These are phyloP conservation scores for Penicillium atrosanguineum DNA, from an alignment of 495 filamentous ascomycete genomes.

Conservation along the genomic window DNA sequence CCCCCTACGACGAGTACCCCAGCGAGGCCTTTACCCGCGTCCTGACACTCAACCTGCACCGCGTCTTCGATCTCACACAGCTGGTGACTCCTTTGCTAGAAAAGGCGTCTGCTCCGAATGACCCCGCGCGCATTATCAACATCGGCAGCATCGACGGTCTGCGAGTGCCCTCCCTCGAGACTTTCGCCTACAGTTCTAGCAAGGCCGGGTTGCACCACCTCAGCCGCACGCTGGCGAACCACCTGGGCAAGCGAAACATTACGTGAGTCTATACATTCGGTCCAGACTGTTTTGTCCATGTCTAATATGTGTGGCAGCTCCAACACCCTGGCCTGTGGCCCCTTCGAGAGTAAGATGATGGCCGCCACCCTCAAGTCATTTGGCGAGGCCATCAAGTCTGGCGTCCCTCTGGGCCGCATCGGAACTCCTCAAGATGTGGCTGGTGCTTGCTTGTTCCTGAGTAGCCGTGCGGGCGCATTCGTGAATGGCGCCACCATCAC, in stretches of 20 bases:
- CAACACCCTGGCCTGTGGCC: slow-evolving; percentile 74
- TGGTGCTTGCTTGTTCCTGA: slow-evolving; percentile 72
- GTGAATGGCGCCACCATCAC: slow-evolving; percentile 76
- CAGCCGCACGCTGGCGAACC: slow-evolving; percentile 66
- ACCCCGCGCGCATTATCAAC: slow-evolving; percentile 69
- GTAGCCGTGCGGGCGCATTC: slow-evolving; percentile 67
- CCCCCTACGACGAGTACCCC: slow-evolving; percentile 64
- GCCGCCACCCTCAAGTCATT: slow-evolving; percentile 61
- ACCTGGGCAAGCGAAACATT: slow-evolving; percentile 67
- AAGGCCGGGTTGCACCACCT: slow-evolving; percentile 77
- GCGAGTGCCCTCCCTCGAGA: slow-evolving; percentile 64
- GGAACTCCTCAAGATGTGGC: slow-evolving; percentile 71
- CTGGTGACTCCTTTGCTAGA: slow-evolving; percentile 70
- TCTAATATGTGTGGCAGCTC: slow-evolving; percentile 28
- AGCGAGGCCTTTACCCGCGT: slow-evolving; percentile 68
- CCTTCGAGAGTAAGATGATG: slow-evolving; percentile 86
- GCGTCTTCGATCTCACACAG: slow-evolving; percentile 77
- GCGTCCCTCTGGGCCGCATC: slow-evolving; percentile 69
- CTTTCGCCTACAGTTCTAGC: slow-evolving; percentile 70
- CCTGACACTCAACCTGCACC: slow-evolving; percentile 75
- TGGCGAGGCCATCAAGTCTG: slow-evolving; percentile 58
- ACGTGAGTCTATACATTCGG: slow-evolving; percentile 40
- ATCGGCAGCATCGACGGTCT: slow-evolving; percentile 72
- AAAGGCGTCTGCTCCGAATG: slow-evolving; percentile 40
- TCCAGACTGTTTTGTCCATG: no score